Evolutionary conservation across 768 basidiomycete species (phyloP).

Genomic region (Mycena polygramma): DNA sequence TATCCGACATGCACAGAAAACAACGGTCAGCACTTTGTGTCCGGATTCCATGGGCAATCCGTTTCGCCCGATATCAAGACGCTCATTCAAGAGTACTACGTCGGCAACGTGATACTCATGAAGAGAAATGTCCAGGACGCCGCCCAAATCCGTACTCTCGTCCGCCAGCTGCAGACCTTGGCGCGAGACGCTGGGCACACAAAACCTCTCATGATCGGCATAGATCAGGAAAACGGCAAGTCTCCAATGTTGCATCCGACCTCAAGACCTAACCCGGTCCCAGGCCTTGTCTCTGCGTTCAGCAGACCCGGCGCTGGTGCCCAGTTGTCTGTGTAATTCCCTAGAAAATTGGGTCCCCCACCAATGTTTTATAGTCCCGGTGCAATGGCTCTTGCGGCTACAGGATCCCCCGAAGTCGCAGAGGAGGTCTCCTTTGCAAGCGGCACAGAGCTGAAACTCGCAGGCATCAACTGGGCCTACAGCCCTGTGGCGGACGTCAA

Average conservation of each 20-base stretch:
- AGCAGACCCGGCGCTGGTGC: slow-evolving; percentile 69
- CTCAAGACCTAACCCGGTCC: neutral
- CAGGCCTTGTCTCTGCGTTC: slow-evolving; percentile 80
- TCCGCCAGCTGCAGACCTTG: slow-evolving; percentile 64
- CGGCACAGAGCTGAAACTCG: slow-evolving; percentile 68
- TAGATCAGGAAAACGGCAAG: slow-evolving; percentile 80
- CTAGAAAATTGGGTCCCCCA: slow-evolving; percentile 5
- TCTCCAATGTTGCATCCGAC: neutral
- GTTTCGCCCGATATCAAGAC: slow-evolving; percentile 64
- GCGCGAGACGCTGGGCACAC: slow-evolving; percentile 70
- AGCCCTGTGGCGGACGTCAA: slow-evolving; percentile 83
- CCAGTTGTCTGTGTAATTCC: slow-evolving; percentile 67
- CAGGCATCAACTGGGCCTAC: slow-evolving; percentile 80
- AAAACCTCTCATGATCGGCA: slow-evolving; percentile 73
- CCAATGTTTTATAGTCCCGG: slow-evolving; percentile 63
- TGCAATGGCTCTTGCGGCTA: slow-evolving; percentile 78
- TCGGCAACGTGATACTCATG: slow-evolving; percentile 80
- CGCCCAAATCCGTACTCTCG: slow-evolving; percentile 61
- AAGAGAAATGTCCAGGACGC: slow-evolving; percentile 76
- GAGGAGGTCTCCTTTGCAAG: slow-evolving; percentile 61
- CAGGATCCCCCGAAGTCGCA: slow-evolving; percentile 60
- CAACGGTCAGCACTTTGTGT: slow-evolving; percentile 73
- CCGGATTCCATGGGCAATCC: slow-evolving; percentile 75
- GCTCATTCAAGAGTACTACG: slow-evolving; percentile 72
- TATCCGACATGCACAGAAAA: neutral